These are phyloP conservation scores for Hordeum pubiflorum DNA, from an alignment of 202 grass and related monocot species.

Conservation along the genomic window DNA sequence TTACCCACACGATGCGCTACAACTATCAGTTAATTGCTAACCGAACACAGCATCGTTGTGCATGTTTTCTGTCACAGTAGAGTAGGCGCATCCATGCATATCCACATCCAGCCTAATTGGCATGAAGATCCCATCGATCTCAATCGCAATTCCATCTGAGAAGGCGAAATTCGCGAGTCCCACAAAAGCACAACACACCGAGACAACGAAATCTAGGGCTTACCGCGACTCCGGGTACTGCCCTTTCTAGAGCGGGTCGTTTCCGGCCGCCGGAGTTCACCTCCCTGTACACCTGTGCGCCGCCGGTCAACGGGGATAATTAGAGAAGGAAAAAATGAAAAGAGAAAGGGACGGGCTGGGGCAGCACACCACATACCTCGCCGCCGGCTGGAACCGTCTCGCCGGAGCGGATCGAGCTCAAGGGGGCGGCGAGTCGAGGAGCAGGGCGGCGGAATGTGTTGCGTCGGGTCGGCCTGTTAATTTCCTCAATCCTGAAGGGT, in stretches of 20 bases:
- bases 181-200: neutral
- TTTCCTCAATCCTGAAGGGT: no score
- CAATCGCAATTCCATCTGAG: neutral
- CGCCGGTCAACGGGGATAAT: no score
- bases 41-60: neutral
- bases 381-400: neutral
- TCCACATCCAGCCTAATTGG: neutral
- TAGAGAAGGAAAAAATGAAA: neutral
- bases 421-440: neutral
- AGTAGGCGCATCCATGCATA: neutral
- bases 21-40: no score
- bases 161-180: neutral
- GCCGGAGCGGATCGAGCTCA: neutral
- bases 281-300: no score
- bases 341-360: no score
- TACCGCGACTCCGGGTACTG: no score
- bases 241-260: no score
- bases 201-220: neutral
- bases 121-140: neutral
- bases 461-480: neutral
- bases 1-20: neutral
- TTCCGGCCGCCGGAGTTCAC: no score
- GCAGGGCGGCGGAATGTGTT: neutral
- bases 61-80: neutral
- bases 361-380: neutral